Evolutionary conservation across 805 yeast species (phyloP).

Genomic region (Candida krabiensis): DNA sequence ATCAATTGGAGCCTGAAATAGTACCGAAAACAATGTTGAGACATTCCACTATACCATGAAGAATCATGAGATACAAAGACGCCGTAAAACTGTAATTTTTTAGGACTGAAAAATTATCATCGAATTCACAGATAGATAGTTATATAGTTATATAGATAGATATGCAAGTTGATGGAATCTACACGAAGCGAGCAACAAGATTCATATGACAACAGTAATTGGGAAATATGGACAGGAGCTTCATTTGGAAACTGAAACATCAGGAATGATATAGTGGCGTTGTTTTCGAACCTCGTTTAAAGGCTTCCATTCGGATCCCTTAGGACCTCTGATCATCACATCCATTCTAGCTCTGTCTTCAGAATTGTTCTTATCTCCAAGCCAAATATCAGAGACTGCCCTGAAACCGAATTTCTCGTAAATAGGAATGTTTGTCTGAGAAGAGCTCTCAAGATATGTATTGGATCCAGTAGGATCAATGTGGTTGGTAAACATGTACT

Average conservation of each 20-base stretch:
- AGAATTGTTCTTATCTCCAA: slow-evolving; percentile 33
- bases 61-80: too few relatives aligned
- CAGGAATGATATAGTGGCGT: slow-evolving; percentile 27
- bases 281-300: slow-evolving; percentile 26
- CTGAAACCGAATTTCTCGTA: slow-evolving; percentile 52
- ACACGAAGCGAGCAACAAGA: too few relatives aligned
- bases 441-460: slow-evolving; percentile 53
- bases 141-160: too few relatives aligned
- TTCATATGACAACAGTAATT: too few relatives aligned
- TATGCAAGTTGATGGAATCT: too few relatives aligned
- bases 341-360: slow-evolving; percentile 38
- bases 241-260: slow-evolving; percentile 14
- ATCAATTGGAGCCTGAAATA: too few relatives aligned
- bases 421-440: slow-evolving; percentile 48
- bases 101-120: too few relatives aligned
- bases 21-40: too few relatives aligned
- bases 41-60: too few relatives aligned
- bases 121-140: too few relatives aligned
- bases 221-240: too few relatives aligned
- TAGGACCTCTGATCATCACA: slow-evolving; percentile 38
- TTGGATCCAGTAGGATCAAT: slow-evolving; percentile 41
- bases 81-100: too few relatives aligned
- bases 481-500: slow-evolving; percentile 45
- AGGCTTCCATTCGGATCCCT: slow-evolving; percentile 31
- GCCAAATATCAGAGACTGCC: slow-evolving; percentile 47